These are phyloP conservation scores for Dictyostelium firmibasis DNA, from an alignment of 78 protist genomes.

Conservation along the genomic window DNA sequence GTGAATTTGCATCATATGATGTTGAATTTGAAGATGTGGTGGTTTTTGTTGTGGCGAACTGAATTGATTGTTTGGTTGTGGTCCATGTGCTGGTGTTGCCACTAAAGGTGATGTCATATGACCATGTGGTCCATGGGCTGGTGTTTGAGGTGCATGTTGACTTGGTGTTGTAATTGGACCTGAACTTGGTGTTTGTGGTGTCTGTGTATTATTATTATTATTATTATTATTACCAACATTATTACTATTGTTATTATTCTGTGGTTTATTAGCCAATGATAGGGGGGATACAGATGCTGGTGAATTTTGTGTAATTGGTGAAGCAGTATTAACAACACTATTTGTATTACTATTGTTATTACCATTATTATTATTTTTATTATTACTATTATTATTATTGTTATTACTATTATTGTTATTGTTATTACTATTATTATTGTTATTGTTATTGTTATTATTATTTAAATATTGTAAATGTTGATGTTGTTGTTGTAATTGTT, in stretches of 20 bases:
- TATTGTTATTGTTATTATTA: neutral
- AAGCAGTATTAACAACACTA: neutral
- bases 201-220: neutral
- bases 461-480: neutral
- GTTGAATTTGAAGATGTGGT: neutral
- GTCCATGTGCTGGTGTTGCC: neutral
- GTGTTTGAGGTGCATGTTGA: neutral
- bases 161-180: constrained; percentile 4
- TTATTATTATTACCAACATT: neutral
- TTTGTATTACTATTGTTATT: neutral
- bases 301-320: neutral
- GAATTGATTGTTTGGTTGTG: neutral
- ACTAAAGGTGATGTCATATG: neutral
- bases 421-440: neutral
- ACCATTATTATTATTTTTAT: neutral
- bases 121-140: neutral
- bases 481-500: neutral
- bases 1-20: neutral
- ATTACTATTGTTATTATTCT: neutral
- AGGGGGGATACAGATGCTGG: neutral
- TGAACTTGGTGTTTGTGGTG: neutral
- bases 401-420: neutral
- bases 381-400: neutral
- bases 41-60: neutral
- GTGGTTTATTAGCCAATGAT: neutral